A percentile compares a stretch with the other conserved stretches of the same genome.
These are phyloP conservation scores for Pythium coloratum DNA, from an alignment of 352 stramenopile genomes.

Conservation along the genomic window DNA sequence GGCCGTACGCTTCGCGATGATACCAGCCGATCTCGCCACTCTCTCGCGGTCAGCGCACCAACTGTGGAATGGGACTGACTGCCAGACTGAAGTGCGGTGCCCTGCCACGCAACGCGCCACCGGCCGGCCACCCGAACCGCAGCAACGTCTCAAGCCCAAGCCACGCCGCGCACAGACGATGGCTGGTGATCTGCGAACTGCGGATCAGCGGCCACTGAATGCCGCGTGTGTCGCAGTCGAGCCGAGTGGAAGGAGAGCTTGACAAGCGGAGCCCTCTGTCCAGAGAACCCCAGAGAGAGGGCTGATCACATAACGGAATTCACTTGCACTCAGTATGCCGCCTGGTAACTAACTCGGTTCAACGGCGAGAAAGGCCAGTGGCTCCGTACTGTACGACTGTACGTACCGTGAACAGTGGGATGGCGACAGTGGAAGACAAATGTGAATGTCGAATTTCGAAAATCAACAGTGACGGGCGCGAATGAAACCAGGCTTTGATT, in stretches of 20 bases:
- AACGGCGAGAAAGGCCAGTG: background rate
- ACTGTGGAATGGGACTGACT: slow-evolving; percentile 1
- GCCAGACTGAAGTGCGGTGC: background rate
- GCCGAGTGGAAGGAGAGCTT: background rate
- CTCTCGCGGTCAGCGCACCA: background rate
- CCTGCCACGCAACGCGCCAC: too few species aligned
- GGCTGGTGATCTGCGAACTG: background rate
- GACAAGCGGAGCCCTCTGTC: background rate
- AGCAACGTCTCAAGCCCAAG: background rate
- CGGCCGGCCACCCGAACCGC: background rate
- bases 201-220: slow-evolving; percentile 1
- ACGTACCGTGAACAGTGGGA: background rate
- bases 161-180: background rate
- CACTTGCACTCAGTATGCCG: slow-evolving; percentile 13
- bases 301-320: slow-evolving; percentile 20
- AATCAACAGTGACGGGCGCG: background rate
- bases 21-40: background rate
- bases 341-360: background rate
- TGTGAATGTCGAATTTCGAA: background rate
- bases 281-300: background rate
- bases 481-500: background rate
- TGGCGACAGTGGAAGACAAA: background rate
- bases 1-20: background rate
- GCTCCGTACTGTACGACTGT: background rate
- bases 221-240: slow-evolving; percentile 1